Percentiles rank a stretch among this genome's conserved stretches.
phyloP scores from a whole-genome alignment of 2,329 filamentous ascomycete genomes.

The Berkeleyomyces basicola region DNA sequence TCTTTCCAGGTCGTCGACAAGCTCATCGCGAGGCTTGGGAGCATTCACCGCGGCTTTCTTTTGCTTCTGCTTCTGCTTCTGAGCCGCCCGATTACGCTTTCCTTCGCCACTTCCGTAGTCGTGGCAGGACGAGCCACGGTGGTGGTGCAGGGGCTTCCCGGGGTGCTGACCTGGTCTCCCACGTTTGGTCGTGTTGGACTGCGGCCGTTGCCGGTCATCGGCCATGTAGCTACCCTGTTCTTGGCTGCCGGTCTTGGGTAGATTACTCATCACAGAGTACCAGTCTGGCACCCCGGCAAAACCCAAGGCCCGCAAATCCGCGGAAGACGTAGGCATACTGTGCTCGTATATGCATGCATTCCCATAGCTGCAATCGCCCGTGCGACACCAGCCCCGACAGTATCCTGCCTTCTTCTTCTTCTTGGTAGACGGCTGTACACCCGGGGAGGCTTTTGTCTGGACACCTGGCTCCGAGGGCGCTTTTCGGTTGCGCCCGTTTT shows the following conservation, averaged over 20 bases:
- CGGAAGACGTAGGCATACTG: conserved; percentile 28
- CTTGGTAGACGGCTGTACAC: not conserved
- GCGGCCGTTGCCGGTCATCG: not conserved
- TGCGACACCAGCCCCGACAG: conserved; percentile 33
- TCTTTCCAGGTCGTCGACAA: not conserved
- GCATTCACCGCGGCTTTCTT: not conserved
- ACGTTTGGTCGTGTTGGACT: not conserved
- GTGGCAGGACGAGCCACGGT: not conserved
- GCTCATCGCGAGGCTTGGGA: not conserved
- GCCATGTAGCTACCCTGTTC: not conserved
- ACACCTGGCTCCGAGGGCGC: not conserved
- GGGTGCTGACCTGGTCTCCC: too few species aligned
- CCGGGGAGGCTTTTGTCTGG: not conserved
- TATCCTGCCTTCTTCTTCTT: conserved; percentile 13
- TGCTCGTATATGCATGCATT: conserved; percentile 28
- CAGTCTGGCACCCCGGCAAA: conserved; percentile 27
- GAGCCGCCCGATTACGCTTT: not conserved
- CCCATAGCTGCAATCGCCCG: conserved; percentile 31
- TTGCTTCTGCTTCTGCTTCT: not conserved
- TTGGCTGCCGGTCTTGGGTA: not conserved
- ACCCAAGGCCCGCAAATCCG: conserved; percentile 27
- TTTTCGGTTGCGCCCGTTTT: not conserved
- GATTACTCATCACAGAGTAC: conserved; percentile 19
- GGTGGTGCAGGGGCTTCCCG: not conserved
- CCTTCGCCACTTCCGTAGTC: not conserved